Evolutionary conservation across 2,329 filamentous ascomycete genomes (phyloP).

Genomic region (Dactylellina leptospora): DNA sequence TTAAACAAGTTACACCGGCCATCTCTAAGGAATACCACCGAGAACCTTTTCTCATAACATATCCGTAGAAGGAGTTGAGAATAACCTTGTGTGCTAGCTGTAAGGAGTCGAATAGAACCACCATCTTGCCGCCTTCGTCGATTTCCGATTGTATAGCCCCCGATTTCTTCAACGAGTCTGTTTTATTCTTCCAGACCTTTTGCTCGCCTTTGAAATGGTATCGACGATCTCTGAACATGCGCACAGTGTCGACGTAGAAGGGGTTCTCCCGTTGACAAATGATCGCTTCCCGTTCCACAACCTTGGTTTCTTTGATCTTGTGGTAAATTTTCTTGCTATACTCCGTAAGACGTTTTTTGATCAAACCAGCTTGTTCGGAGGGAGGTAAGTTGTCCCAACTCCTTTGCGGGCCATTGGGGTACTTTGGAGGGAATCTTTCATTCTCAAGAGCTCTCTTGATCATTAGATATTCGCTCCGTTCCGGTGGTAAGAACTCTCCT

Average conservation of each 20-base stretch:
- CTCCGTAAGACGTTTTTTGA: constrained; percentile 86
- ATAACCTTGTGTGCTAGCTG: constrained; percentile 99
- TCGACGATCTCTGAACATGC: constrained; percentile 92
- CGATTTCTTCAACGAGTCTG: constrained; percentile 81
- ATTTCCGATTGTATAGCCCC: constrained; percentile 80
- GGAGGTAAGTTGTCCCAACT: constrained; percentile 80
- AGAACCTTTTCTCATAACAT: constrained; percentile 98
- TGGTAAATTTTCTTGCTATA: constrained; percentile 99
- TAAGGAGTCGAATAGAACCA: constrained; percentile 90
- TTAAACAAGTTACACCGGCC: constrained; percentile 97
- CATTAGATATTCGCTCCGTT: constrained; percentile 99
- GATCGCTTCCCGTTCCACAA: constrained; percentile 91
- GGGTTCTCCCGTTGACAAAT: constrained; percentile 98
- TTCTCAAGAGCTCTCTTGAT: constrained; percentile 90
- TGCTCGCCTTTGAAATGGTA: constrained; percentile 99
- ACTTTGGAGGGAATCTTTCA: constrained; percentile 86
- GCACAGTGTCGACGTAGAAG: constrained; percentile 96
- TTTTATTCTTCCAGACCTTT: constrained; percentile 98
- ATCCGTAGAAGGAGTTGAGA: constrained; percentile 98
- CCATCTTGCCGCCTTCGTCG: constrained; percentile 98
- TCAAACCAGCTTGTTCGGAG: constrained; percentile 81
- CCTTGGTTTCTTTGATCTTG: constrained; percentile 95
- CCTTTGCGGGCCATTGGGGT: constrained; percentile 73
- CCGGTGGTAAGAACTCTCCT: constrained; percentile 94
- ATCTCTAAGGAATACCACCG: constrained; percentile 99